These are phyloP conservation scores for Scutellaria minor DNA, from an alignment of 257 asterid genomes.

Conservation along the genomic window DNA sequence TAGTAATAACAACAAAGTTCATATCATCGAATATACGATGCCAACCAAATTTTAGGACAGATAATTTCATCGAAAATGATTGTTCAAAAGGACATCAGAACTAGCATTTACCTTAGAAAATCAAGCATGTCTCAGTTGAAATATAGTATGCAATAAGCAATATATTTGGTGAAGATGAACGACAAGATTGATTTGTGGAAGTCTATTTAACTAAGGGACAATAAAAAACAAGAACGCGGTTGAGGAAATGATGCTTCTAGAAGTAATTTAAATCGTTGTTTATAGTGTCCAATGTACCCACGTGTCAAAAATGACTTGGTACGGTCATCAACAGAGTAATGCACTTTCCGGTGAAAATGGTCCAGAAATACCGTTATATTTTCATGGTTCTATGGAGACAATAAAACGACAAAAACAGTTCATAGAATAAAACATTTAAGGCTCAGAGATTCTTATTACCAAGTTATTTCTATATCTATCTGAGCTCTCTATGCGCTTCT, in stretches of 20 bases:
- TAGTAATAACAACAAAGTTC: background rate
- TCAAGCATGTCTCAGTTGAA: background rate
- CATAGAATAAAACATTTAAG: background rate
- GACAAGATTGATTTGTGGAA: background rate
- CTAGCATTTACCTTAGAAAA: background rate
- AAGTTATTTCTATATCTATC: slow-evolving; percentile 5
- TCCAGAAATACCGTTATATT: background rate
- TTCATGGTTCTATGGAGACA: background rate
- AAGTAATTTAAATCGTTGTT: background rate
- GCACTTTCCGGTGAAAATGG: background rate
- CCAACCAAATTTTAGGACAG: background rate
- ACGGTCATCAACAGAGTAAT: background rate
- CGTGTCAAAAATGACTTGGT: background rate
- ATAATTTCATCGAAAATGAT: background rate
- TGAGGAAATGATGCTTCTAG: background rate
- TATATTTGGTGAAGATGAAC: background rate
- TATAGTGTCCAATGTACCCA: background rate
- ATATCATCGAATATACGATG: background rate
- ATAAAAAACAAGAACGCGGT: background rate
- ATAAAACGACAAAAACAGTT: background rate
- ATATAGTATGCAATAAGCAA: background rate
- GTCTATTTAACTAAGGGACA: background rate
- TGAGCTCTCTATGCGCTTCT: background rate
- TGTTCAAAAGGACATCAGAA: background rate
- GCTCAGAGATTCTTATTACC: background rate